Evolutionary conservation across 2,329 filamentous ascomycete species (phyloP), one percentile per base, ranked within the genome.

Genomic region (Hymenoscyphus repandus): DNA sequence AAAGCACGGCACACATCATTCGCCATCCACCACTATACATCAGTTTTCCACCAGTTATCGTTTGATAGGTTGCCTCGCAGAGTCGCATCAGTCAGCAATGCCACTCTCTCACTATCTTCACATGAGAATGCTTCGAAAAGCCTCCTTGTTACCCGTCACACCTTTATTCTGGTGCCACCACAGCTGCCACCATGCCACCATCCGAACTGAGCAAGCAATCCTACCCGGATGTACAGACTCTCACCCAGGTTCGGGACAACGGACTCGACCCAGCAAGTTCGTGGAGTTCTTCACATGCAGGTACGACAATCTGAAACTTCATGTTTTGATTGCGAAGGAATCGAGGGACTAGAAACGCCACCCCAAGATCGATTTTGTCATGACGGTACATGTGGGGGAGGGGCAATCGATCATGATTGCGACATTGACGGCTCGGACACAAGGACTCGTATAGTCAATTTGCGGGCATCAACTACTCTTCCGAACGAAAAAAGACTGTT

Each of bases 221-320:
- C 22, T 7, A 27, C 22, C 22, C 22, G 22, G 22, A 27, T 27
- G 22, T 27, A 7, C 22, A 27, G 22, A 27, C 22, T 7, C 22
- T 27, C 22, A 27, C 22, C n/a, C 22, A 27, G 22, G 11, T 5
- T 17, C 18, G 38, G 38, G 6, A 40, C 31, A 45, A 12, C 43
- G 43, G 43, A n/a, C 30, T 32, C 15, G 18, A 45, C 31, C 43
- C 17, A 45, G 33, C n/a, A 6, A 11, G 10, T 7, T 40, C 18
- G 34, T 13, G 43, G 43, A 44, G 15, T 44, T 27, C 18, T 34
- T 9, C 17, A 36, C 10, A 36, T 45, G 43, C 43, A 45, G 43
- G 43, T 45, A 45, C 43, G 22, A 32, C 43, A 45, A 18, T 34
- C 43, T 45, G 43, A 45, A 45, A 45, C 43, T 12, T 32, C n/a